phyloP scores from a whole-genome alignment of 257 asterid species.

The Solanum bulbocastanum region DNA sequence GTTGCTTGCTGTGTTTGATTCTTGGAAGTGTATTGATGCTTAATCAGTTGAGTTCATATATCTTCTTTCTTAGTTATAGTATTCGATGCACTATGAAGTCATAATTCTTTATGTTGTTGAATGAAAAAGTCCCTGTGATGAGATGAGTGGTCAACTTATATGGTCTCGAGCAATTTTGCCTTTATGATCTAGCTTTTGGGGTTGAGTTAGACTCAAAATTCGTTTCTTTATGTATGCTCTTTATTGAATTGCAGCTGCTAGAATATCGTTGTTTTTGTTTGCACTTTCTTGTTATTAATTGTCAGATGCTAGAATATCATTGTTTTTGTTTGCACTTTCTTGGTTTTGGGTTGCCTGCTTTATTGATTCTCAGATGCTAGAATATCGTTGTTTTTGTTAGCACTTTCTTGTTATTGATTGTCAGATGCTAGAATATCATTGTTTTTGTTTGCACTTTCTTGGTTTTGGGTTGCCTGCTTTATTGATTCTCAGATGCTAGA shows the following conservation, averaged over 20 bases:
- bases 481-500: background rate
- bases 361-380: no score
- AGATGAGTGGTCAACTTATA: background rate
- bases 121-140: background rate
- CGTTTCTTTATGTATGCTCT: background rate
- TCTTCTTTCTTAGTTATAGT: background rate
- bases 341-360: background rate
- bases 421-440: background rate
- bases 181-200: background rate
- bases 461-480: background rate
- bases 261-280: no score
- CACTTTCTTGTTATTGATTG: no score
- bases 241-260: background rate
- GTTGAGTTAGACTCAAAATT: rapidly evolving
- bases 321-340: no score
- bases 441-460: no score
- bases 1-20: background rate
- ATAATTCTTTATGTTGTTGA: background rate
- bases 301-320: no score
- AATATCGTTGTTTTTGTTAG: no score
- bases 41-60: background rate
- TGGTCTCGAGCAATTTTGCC: background rate
- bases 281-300: no score
- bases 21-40: background rate
- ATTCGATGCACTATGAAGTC: background rate